Evolutionary conservation across 306 rosid genomes (phyloP), one percentile per base, ranked within the genome.

Genomic region (Glycine tomentella): DNA sequence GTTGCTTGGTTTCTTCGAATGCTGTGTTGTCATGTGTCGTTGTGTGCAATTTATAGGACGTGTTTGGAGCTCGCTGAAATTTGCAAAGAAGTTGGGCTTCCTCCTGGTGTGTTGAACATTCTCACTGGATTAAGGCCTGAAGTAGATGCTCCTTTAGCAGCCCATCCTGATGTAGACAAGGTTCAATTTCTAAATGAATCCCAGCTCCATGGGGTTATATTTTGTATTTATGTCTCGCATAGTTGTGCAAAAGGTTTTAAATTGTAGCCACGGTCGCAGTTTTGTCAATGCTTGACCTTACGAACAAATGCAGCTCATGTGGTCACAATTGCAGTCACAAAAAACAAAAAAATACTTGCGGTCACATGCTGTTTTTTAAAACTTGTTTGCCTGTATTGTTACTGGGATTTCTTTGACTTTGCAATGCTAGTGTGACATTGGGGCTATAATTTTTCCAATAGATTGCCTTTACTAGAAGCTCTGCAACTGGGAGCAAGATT

Each of bases 381-480:
- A 52, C 57, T 52, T 12, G n/a, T 66, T 42, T 34, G 25, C 15
- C 34, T 56, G 33, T 8, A 38, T 44, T 44, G 52, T 38, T 72
- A 9, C 25, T 49, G 8, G 42, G 6, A 17, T 72, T 34, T 78
- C 16, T 65, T 17, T 82, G 59, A 66, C 61, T 84, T 69, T 62
- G 51, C 48, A 42, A 66, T 33, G 86, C 68, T 25, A 48, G 58
- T 74, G 9, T 62, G 80, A 33, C 46, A 46, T 42, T 5, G 13
- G 72, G 48, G 15, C 75, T 70, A 20, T 70, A 75, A 59, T 33
- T 66, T 65, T 59, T 88, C 64, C 40, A 50, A 88, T 92, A 95
- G 99, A 69, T 95, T 89, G 98, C 99, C 70, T 95, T 95, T 80
- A 95, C 99, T 56, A 98, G 99, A 76, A 95, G 99, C 87, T 87